Conservation (phyloP, 768 basidiomycete genomes). For the Suillus luteus region DNA sequence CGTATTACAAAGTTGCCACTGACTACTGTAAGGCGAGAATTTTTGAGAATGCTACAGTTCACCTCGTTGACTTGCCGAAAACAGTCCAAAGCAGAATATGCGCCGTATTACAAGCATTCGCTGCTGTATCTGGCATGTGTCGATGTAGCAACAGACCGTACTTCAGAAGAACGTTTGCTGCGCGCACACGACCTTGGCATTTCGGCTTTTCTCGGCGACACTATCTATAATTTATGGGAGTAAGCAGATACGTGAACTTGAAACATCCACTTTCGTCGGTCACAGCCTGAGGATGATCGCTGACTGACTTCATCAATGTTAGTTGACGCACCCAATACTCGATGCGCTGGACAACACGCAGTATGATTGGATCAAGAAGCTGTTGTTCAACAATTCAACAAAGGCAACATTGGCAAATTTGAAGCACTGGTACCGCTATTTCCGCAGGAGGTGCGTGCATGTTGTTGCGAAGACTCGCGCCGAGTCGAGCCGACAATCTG, state of each 20-base stretch:
- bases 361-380: slow-evolving; percentile 89
- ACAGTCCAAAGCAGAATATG: slow-evolving; percentile 94
- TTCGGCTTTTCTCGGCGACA: slow-evolving; percentile 90
- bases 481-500: slow-evolving; percentile 21
- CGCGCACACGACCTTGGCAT: slow-evolving; percentile 92
- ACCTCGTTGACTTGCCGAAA: slow-evolving; percentile 15
- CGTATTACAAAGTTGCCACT: slow-evolving; percentile 91
- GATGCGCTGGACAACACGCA: slow-evolving; percentile 80
- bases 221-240: slow-evolving; percentile 99
- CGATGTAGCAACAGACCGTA: slow-evolving; percentile 78
- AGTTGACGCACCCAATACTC: slow-evolving; percentile 98
- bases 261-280: slow-evolving; percentile 12
- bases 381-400: slow-evolving; percentile 92
- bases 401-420: slow-evolving; percentile 96
- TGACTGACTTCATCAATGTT: slow-evolving; percentile 21
- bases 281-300: slow-evolving; percentile 15
- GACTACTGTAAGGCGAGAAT: slow-evolving; percentile 85
- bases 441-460: slow-evolving; percentile 71
- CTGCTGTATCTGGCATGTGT: slow-evolving; percentile 95
- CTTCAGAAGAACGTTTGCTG: slow-evolving; percentile 71
- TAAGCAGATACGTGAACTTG: slow-evolving; percentile 42
- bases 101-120: slow-evolving; percentile 92
- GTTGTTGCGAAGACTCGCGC: slow-evolving; percentile 31
- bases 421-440: slow-evolving; percentile 90
- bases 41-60: slow-evolving; percentile 12